A percentile compares a stretch with the other conserved stretches of the same genome.
Evolutionary conservation across 2,329 filamentous ascomycete genomes (phyloP).

Genomic region (Botrytis byssoidea): DNA sequence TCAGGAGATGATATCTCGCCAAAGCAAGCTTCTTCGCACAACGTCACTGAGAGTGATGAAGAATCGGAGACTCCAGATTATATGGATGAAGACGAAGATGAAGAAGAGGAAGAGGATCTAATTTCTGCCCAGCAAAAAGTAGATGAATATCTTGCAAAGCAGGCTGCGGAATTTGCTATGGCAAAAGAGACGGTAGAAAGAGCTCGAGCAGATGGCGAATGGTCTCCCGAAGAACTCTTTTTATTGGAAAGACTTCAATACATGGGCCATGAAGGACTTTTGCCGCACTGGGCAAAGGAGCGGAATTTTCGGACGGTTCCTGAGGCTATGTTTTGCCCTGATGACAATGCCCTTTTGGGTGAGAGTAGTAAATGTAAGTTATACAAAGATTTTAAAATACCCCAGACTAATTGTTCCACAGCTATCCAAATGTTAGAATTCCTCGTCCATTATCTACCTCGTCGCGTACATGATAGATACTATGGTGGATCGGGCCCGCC

Average conservation of each 20-base stretch:
- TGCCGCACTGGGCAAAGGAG: conserved; percentile 34
- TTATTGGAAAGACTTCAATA: conserved; percentile 36
- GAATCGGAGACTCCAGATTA: not conserved
- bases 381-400: too few relatives aligned
- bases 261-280: conserved; percentile 36
- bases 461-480: conserved; percentile 34
- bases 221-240: conserved; percentile 36
- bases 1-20: conserved; percentile 25
- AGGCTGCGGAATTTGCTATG: conserved; percentile 31
- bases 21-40: conserved; percentile 28
- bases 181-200: conserved; percentile 32
- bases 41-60: conserved; percentile 11
- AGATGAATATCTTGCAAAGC: conserved; percentile 35
- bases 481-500: conserved; percentile 24
- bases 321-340: conserved; percentile 31
- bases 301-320: conserved; percentile 38
- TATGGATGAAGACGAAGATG: conserved; percentile 18
- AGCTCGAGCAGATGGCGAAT: conserved; percentile 31
- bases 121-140: conserved; percentile 32
- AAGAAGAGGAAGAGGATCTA: conserved; percentile 24
- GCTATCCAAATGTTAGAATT: conserved; percentile 34
- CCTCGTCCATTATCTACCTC: conserved; percentile 28
- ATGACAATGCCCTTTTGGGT: conserved; percentile 35
- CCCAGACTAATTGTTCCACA: conserved; percentile 24
- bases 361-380: conserved; percentile 32